These are phyloP conservation scores for Phaeosphaeriaceae sp. DNA, from an alignment of 2,329 filamentous ascomycete species.

Conservation along the genomic window DNA sequence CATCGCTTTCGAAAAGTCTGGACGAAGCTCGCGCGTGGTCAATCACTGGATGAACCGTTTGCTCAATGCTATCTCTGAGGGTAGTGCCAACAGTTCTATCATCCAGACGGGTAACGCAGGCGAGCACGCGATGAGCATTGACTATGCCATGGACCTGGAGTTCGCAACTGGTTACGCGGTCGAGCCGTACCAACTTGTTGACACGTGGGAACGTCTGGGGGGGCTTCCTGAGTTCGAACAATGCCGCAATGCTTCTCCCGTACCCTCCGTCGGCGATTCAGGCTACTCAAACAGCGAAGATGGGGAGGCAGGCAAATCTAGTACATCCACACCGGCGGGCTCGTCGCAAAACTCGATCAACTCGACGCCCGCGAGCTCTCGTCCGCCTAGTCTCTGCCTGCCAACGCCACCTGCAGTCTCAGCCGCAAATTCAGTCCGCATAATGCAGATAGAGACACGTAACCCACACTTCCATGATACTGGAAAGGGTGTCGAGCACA, in stretches of 20 bases:
- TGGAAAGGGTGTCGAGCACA: slow-evolving; percentile 16
- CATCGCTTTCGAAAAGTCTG: slow-evolving; percentile 13
- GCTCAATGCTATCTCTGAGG: slow-evolving; percentile 1
- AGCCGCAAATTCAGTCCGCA: background rate
- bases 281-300: background rate
- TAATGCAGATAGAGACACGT: slow-evolving; percentile 21
- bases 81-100: background rate
- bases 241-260: background rate
- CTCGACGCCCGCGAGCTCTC: background rate
- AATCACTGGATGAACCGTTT: slow-evolving; percentile 22
- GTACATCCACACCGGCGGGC: background rate
- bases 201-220: slow-evolving; percentile 14
- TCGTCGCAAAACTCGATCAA: background rate
- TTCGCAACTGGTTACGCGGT: slow-evolving; percentile 26
- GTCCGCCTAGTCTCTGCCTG: background rate
- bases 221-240: background rate
- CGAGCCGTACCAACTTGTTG: slow-evolving; percentile 21
- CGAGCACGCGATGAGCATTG: slow-evolving; percentile 22
- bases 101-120: slow-evolving; percentile 23
- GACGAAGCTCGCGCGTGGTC: slow-evolving; percentile 20
- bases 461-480: slow-evolving; percentile 23
- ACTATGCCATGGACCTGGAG: slow-evolving; percentile 15
- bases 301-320: background rate
- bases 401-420: background rate
- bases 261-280: background rate